These are phyloP conservation scores for Hyphopichia wangnamkhiaoensis DNA, from an alignment of 1,139 yeast species.

Conservation along the genomic window DNA sequence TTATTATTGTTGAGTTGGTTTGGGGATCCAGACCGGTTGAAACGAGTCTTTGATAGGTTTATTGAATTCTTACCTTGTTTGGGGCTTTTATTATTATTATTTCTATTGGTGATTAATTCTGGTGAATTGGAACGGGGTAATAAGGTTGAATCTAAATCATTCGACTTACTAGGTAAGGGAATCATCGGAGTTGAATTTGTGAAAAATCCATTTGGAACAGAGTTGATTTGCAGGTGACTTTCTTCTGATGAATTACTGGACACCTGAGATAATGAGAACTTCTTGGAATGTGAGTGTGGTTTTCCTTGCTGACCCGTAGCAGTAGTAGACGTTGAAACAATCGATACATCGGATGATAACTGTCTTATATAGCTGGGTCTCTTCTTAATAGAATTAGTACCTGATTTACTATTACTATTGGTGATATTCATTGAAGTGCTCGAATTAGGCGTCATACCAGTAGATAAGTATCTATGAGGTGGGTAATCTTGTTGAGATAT, in stretches of 20 bases:
- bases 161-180: conserved; percentile 1
- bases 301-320: conserved; percentile 16
- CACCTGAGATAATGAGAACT: conserved; percentile 33
- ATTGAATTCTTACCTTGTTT: not conserved
- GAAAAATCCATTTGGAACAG: not conserved
- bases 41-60: not conserved
- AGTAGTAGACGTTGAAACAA: conserved; percentile 33
- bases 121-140: conserved; percentile 19
- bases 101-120: conserved; percentile 12
- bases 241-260: conserved; percentile 45
- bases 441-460: conserved; percentile 10
- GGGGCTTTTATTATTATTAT: not conserved
- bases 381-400: conserved; percentile 12
- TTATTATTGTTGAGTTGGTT: not conserved
- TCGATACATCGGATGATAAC: conserved; percentile 40
- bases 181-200: conserved; percentile 3
- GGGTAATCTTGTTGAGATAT: conserved; percentile 19
- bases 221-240: conserved; percentile 12
- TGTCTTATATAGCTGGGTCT: conserved; percentile 39
- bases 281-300: conserved; percentile 20
- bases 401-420: conserved; percentile 4
- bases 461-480: conserved; percentile 4
- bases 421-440: conserved; percentile 3
- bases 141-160: conserved; percentile 11
- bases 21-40: not conserved